Evolutionary conservation across 228 moss, liverwort and hornwort genomes (phyloP).

Genomic region (Sphagnum fallax): DNA sequence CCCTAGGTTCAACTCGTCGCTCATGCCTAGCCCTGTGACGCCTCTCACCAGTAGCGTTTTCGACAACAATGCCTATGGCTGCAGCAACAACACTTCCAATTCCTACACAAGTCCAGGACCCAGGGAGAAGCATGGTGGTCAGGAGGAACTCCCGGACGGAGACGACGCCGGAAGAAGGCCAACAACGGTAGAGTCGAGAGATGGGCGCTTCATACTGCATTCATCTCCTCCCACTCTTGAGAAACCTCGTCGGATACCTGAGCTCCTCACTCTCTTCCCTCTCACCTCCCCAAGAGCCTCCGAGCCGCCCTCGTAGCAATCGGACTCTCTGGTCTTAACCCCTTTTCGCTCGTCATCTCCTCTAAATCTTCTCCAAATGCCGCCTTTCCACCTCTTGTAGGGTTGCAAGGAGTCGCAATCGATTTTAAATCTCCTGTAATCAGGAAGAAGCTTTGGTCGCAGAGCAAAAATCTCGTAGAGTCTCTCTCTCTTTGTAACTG

Average conservation of each 20-base stretch:
- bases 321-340: too few species aligned
- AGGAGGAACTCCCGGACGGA: background rate
- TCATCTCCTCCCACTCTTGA: slow-evolving; percentile 17
- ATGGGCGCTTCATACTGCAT: slow-evolving; percentile 29
- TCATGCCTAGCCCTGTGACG: slow-evolving; percentile 52
- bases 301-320: slow-evolving; percentile 30
- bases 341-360: too few species aligned
- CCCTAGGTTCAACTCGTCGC: slow-evolving; percentile 44
- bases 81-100: slow-evolving; percentile 31
- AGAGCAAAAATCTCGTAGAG: too few species aligned
- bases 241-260: slow-evolving; percentile 37
- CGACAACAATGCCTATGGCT: slow-evolving; percentile 29
- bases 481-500: too few species aligned
- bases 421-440: too few species aligned
- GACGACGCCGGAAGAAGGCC: slow-evolving; percentile 6
- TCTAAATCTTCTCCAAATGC: too few species aligned
- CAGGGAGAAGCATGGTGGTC: slow-evolving; percentile 21
- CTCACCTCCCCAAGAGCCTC: slow-evolving; percentile 47
- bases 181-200: slow-evolving; percentile 7
- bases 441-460: too few species aligned
- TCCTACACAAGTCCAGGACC: slow-evolving; percentile 13
- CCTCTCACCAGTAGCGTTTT: slow-evolving; percentile 42
- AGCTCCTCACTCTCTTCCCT: slow-evolving; percentile 46
- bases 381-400: too few species aligned
- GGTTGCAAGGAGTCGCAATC: too few species aligned